phyloP scores from a whole-genome alignment of 2,329 filamentous ascomycete species.

The Fonsecaea monophora region DNA sequence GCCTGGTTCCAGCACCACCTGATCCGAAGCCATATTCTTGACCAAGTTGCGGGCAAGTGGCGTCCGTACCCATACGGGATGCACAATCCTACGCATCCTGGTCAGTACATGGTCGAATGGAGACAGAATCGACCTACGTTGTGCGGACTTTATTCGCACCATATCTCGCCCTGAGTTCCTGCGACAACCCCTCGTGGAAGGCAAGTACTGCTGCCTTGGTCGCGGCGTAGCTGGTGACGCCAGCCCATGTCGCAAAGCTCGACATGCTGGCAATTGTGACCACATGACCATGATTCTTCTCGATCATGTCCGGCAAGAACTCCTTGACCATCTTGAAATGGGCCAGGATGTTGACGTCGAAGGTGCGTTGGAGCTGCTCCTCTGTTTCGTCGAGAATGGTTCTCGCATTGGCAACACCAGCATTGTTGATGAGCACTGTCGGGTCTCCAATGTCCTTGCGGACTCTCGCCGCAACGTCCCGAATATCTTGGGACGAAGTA shows the following conservation, averaged over 20 bases:
- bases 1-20: conserved; percentile 47
- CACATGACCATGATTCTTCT: conserved; percentile 72
- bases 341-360: conserved; percentile 72
- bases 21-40: conserved; percentile 26
- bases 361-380: conserved; percentile 68
- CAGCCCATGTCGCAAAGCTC: conserved; percentile 64
- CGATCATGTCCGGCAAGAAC: conserved; percentile 71
- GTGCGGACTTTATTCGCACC: conserved; percentile 21
- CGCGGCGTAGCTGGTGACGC: conserved; percentile 70
- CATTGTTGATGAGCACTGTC: conserved; percentile 53
- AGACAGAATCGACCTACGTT: conserved; percentile 8
- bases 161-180: conserved; percentile 18
- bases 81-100: conserved; percentile 33
- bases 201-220: conserved; percentile 70
- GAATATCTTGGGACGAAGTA: conserved; percentile 6
- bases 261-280: conserved; percentile 73
- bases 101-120: background rate
- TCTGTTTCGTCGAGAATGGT: conserved; percentile 64
- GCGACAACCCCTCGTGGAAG: conserved; percentile 66
- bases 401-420: conserved; percentile 56
- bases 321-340: conserved; percentile 70
- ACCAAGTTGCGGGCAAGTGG: conserved; percentile 52
- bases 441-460: background rate
- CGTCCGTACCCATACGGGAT: conserved; percentile 58
- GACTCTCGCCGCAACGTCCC: conserved; percentile 6